Conservation (phyloP, 352 stramenopile species). For the Phytopythium montanum region DNA sequence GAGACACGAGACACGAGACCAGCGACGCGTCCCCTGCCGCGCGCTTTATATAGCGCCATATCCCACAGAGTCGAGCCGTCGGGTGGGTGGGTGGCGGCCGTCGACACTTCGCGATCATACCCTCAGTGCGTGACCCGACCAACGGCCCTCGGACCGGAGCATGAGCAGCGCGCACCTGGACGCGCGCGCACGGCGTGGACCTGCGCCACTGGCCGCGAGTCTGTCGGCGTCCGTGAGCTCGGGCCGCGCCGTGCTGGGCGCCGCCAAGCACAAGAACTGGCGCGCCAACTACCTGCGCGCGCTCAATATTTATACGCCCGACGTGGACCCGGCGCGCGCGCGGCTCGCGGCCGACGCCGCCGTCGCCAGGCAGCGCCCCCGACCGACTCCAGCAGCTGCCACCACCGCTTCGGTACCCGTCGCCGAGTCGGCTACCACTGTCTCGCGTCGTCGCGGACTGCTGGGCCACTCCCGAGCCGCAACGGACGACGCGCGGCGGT, state of each 20-base stretch:
- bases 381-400: background rate
- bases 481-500: background rate
- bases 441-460: background rate
- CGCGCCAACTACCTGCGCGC: slow-evolving; percentile 71
- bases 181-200: background rate
- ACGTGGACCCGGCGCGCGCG: slow-evolving; percentile 20
- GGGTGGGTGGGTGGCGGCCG: no score
- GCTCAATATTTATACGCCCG: slow-evolving; percentile 67
- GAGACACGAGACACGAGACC: no score
- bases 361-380: background rate
- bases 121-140: no score
- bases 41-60: no score
- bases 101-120: no score
- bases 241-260: slow-evolving; percentile 18
- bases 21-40: no score
- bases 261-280: slow-evolving; percentile 58
- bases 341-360: slow-evolving; percentile 11
- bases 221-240: slow-evolving; percentile 15
- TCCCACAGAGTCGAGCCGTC: no score
- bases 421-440: background rate
- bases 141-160: background rate
- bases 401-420: background rate
- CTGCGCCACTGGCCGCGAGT: background rate
- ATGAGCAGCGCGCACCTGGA: slow-evolving; percentile 1
- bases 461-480: background rate